Evolutionary conservation across 1,284 basidiomycete genomes (phyloP).

Genomic region (Leccinum fallax): DNA sequence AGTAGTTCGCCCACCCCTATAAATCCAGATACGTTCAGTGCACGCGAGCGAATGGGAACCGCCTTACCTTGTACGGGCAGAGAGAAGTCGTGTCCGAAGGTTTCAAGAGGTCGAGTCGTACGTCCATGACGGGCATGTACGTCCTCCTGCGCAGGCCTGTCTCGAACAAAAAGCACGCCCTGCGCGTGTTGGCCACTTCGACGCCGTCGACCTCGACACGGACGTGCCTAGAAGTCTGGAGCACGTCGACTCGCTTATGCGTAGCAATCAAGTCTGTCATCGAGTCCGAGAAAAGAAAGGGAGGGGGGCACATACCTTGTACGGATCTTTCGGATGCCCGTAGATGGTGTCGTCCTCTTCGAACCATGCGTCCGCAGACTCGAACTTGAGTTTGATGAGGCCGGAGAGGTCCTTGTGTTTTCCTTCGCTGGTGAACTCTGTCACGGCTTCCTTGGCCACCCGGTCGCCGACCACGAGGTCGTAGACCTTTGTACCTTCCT

Average conservation of each 20-base stretch:
- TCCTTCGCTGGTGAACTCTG: constrained; percentile 35
- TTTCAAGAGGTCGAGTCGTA: constrained; percentile 50
- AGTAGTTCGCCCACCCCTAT: constrained; percentile 65
- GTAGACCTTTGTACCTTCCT: constrained; percentile 40
- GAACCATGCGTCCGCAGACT: constrained; percentile 62
- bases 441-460: constrained; percentile 45
- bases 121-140: constrained; percentile 63
- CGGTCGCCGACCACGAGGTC: constrained; percentile 49
- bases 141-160: constrained; percentile 57
- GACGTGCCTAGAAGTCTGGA: constrained; percentile 61
- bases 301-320: constrained; percentile 48
- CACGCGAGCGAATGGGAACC: background rate
- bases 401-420: constrained; percentile 44
- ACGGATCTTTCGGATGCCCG: constrained; percentile 66
- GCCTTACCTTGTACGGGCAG: constrained; percentile 66
- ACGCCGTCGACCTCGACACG: constrained; percentile 61
- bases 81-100: constrained; percentile 48
- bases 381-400: constrained; percentile 52
- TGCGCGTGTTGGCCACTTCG: constrained; percentile 59
- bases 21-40: background rate
- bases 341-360: constrained; percentile 67
- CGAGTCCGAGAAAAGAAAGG: background rate
- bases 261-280: background rate
- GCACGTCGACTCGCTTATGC: constrained; percentile 56
- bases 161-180: constrained; percentile 59